These are phyloP conservation scores for Fusarium begoniae DNA, from an alignment of 2,329 filamentous ascomycete species.

Conservation along the genomic window DNA sequence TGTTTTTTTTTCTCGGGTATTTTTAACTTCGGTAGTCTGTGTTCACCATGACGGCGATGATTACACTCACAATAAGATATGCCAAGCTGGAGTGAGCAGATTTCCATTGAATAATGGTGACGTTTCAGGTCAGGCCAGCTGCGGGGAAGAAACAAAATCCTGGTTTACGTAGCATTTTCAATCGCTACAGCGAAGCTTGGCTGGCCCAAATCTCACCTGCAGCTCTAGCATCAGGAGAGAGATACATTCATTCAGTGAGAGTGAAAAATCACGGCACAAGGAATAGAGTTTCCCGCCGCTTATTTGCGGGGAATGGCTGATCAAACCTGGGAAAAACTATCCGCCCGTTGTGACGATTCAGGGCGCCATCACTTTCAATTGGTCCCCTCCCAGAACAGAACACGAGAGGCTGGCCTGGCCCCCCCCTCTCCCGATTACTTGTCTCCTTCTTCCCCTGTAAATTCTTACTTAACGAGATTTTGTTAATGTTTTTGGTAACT, in stretches of 20 bases:
- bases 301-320: conserved; percentile 2
- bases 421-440: not conserved
- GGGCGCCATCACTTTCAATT: not conserved
- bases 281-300: conserved; percentile 3
- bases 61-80: not conserved
- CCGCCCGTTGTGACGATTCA: not conserved
- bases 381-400: not conserved
- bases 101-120: conserved; percentile 23
- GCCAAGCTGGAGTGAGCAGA: not conserved
- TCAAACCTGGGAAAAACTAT: not conserved
- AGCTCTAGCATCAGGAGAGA: conserved; percentile 18
- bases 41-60: conserved; percentile 15
- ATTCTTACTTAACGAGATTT: not conserved
- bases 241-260: too few relatives aligned
- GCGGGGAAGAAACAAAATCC: not conserved
- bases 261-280: not conserved
- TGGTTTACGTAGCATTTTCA: not conserved
- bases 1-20: not conserved
- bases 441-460: not conserved
- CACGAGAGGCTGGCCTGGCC: not conserved
- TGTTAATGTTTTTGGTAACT: not conserved
- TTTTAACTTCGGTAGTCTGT: conserved; percentile 16
- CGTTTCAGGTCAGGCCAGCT: not conserved
- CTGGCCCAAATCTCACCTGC: conserved; percentile 17
- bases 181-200: not conserved